Base-by-base conservation (phyloP, 2,329 filamentous ascomycete species). In the Polychaeton citri region DNA sequence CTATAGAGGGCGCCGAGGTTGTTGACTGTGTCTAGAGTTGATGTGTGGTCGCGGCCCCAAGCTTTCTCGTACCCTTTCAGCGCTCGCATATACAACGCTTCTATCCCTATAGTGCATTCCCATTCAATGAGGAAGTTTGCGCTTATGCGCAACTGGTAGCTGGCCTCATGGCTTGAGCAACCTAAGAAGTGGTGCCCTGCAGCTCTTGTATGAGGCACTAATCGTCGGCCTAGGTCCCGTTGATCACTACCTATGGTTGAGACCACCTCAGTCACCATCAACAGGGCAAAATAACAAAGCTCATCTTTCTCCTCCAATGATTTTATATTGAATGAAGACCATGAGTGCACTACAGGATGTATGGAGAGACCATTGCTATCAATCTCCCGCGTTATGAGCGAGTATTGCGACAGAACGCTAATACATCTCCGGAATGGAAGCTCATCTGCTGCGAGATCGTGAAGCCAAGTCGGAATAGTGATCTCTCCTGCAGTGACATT, bases 261-360 rank as follows among this genome's bases (percentile, higher is more conserved):
- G 15, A 24, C 19, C 8, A 8, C 8, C 30, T 21, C 7, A 10
- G 21, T 7, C 4, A 34, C 31, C 3, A 34, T 9, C 6, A 16
- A 7, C 5, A 38, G 6, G 4, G 36, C 36, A 3, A 12, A 8
- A 8, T 5, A 12, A 7, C 13, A 20, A 10, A 38, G 33, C 32
- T 35, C 7, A 12, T 38, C 3, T n/a, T 16, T 5, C 13, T 9
- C 21, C 30, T 4, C 24, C 8, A 8, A 5, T 18, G 13, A 8
- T 6, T 32, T 13, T 8, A 32, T 19, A n/a, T 39, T 35, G 21
- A 40, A 16, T 7, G 19, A 17, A 42, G 39, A 53, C 38, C 36
- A 53, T 3, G 47, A 41, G 43, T 60, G 54, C 21, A 61, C 51
- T 38, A 53, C 59, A 21, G 45, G 42, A 43, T 61, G 55, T 33